Percentiles rank a stretch among this genome's conserved stretches.
Evolutionary conservation across 2,329 filamentous ascomycete genomes (phyloP).

Genomic region (Taxawa tesnikishii): DNA sequence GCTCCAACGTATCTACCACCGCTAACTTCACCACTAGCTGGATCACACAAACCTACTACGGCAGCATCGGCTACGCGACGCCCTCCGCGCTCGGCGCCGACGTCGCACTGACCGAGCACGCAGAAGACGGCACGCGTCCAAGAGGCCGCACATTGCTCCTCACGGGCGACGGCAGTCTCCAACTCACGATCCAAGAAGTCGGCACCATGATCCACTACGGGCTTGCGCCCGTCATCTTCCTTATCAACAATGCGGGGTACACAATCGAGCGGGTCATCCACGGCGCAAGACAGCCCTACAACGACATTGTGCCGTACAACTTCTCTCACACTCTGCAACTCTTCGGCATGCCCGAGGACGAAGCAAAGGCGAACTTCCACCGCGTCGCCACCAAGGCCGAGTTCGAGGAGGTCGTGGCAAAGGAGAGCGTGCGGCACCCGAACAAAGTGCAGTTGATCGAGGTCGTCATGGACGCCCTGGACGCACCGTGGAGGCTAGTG

Average conservation of each 20-base stretch:
- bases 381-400: slow-evolving; percentile 24
- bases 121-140: slow-evolving; percentile 24
- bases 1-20: too few relatives aligned
- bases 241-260: slow-evolving; percentile 50
- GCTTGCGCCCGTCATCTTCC: slow-evolving; percentile 36
- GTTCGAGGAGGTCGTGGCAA: slow-evolving; percentile 21
- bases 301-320: slow-evolving; percentile 32
- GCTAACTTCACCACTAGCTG: too few relatives aligned
- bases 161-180: slow-evolving; percentile 49
- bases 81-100: slow-evolving; percentile 29
- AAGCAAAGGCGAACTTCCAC: slow-evolving; percentile 21
- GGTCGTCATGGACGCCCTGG: slow-evolving; percentile 27
- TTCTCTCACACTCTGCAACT: slow-evolving; percentile 28
- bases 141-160: slow-evolving; percentile 55
- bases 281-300: slow-evolving; percentile 40
- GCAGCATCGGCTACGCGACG: slow-evolving; percentile 29
- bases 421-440: slow-evolving; percentile 19
- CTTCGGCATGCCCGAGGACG: slow-evolving; percentile 20
- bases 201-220: slow-evolving; percentile 43
- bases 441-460: slow-evolving; percentile 26
- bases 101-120: slow-evolving; percentile 37
- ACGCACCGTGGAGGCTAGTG: slow-evolving; percentile 25
- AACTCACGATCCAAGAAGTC: slow-evolving; percentile 55
- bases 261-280: slow-evolving; percentile 48
- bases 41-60: slow-evolving; percentile 31